phyloP scores from a whole-genome alignment of 495 filamentous ascomycete genomes.

The Achaetomiella virescens region DNA sequence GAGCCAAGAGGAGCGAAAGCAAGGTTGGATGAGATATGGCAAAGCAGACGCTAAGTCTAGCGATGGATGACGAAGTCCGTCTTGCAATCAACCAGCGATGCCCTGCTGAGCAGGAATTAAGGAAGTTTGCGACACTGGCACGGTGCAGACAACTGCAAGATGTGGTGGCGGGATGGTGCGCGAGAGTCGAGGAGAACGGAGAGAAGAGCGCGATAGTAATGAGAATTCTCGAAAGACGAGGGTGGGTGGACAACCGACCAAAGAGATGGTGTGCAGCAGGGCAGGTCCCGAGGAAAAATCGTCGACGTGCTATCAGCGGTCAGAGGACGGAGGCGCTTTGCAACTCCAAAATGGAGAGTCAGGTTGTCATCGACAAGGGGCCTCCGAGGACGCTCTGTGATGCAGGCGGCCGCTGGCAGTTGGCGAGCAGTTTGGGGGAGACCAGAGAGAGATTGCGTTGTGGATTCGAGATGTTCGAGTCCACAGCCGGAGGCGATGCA shows the following conservation, averaged over 20 bases:
- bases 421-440: neutral
- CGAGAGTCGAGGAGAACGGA: neutral
- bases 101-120: conserved; percentile 5
- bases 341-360: too few species aligned
- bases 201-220: neutral
- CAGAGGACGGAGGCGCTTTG: too few species aligned
- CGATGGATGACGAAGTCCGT: neutral
- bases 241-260: neutral
- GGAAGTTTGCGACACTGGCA: neutral
- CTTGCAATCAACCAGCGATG: neutral
- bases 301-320: too few species aligned
- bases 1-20: neutral
- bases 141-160: conserved; percentile 5
- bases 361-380: too few species aligned
- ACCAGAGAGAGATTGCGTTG: too few species aligned
- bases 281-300: too few species aligned
- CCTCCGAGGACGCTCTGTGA: neutral
- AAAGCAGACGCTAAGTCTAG: neutral
- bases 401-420: too few species aligned
- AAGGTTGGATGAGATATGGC: neutral
- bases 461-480: too few species aligned
- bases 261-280: neutral
- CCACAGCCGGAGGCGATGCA: neutral
- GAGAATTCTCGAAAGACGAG: neutral
- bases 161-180: neutral